Conservation (phyloP, 805 yeast genomes). For the Metschnikowia sp. region DNA sequence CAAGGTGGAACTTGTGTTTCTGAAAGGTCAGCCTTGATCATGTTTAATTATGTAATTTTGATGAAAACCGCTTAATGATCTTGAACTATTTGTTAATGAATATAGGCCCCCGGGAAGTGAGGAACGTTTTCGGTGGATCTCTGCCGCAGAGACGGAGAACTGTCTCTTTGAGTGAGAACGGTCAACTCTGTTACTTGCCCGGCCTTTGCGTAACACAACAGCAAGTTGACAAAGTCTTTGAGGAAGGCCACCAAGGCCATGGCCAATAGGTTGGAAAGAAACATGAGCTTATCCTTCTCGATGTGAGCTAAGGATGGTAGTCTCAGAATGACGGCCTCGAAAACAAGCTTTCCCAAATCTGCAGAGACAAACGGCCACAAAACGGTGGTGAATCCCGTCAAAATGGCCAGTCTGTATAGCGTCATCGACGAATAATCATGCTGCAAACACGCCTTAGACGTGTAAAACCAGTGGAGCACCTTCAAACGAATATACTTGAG, state of each 20-base stretch:
- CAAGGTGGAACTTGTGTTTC: no score
- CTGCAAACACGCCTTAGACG: constrained; percentile 31
- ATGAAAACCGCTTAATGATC: constrained; percentile 3
- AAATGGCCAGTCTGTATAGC: constrained; percentile 21
- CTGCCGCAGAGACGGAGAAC: neutral
- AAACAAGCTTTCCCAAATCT: constrained; percentile 28
- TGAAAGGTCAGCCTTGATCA: neutral
- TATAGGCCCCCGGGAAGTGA: constrained; percentile 13
- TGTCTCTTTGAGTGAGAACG: constrained; percentile 14
- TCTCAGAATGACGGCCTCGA: constrained; percentile 10
- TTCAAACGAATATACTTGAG: constrained; percentile 7
- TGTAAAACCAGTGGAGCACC: constrained; percentile 17
- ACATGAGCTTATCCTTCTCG: constrained; percentile 18
- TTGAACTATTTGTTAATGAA: neutral
- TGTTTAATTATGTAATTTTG: constrained; percentile 3
- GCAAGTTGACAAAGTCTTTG: constrained; percentile 32
- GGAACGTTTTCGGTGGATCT: neutral
- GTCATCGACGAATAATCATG: constrained; percentile 33
- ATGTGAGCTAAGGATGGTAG: constrained; percentile 9
- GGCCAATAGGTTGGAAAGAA: constrained; percentile 32
- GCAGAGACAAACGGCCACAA: constrained; percentile 40
- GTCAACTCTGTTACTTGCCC: constrained; percentile 27
- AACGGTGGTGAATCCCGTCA: constrained; percentile 31
- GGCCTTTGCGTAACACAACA: constrained; percentile 27
- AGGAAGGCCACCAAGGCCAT: constrained; percentile 30